Evolutionary conservation across 2,329 filamentous ascomycete genomes (phyloP).

Genomic region (Paraphoma chrysanthemicola): DNA sequence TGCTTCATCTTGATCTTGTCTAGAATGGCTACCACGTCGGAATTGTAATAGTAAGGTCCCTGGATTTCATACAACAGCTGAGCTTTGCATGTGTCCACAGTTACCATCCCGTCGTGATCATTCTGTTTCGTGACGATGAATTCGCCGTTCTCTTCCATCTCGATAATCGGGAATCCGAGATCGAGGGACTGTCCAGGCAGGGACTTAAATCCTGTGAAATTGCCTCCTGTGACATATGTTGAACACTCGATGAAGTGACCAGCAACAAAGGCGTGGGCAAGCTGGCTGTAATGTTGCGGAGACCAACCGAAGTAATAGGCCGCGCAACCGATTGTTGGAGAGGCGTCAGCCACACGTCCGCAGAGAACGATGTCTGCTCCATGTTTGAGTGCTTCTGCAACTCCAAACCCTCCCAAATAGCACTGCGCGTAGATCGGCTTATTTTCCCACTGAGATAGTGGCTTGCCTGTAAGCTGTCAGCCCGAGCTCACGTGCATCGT

Average conservation of each 20-base stretch:
- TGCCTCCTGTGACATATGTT: neutral
- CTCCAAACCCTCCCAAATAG: slow-evolving; percentile 40
- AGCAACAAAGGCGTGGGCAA: neutral
- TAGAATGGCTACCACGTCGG: slow-evolving; percentile 11
- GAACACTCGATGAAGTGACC: neutral
- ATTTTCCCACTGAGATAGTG: slow-evolving; percentile 21
- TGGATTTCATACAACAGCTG: slow-evolving; percentile 1
- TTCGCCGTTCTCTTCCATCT: neutral
- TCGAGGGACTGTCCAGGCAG: no score
- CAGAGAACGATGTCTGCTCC: neutral
- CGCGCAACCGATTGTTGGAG: neutral
- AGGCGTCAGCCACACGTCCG: neutral
- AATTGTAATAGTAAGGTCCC: slow-evolving; percentile 15
- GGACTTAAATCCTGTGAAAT: neutral
- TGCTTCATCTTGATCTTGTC: slow-evolving; percentile 5
- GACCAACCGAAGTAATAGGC: neutral
- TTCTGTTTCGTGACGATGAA: neutral
- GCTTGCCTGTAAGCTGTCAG: neutral
- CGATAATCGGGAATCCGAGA: neutral
- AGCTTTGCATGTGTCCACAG: neutral
- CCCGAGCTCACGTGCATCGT: no score
- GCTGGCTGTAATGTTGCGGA: neutral
- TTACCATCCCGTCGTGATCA: neutral
- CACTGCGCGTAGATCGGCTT: slow-evolving; percentile 32
- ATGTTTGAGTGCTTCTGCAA: slow-evolving; percentile 27